These are phyloP conservation scores for Perkinsus chesapeaki DNA, from an alignment of 169 alveolate species.

Conservation along the genomic window DNA sequence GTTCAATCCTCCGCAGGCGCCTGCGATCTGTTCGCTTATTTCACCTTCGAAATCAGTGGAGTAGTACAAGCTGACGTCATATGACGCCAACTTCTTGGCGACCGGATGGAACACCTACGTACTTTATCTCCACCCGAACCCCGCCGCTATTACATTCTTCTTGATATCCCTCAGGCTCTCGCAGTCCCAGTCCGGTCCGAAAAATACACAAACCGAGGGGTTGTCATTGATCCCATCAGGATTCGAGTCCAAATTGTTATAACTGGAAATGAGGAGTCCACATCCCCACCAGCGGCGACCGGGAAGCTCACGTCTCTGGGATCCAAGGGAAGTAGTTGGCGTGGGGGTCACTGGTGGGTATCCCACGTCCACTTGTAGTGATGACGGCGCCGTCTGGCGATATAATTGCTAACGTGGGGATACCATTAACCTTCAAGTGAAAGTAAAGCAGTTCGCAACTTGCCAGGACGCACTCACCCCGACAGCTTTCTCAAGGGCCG, in stretches of 20 bases:
- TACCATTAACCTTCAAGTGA: background rate
- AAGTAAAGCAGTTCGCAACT: background rate
- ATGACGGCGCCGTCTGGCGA: background rate
- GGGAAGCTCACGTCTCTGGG: background rate
- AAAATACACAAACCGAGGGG: background rate
- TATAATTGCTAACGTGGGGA: background rate
- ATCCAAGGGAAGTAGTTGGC: background rate
- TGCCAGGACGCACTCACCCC: background rate
- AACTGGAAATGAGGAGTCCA: background rate
- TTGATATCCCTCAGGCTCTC: background rate
- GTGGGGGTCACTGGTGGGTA: background rate
- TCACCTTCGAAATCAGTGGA: background rate
- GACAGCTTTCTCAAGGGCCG: conserved; percentile 5
- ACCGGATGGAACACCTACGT: background rate
- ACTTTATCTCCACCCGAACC: too few relatives aligned
- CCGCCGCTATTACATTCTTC: background rate
- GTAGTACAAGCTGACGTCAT: background rate
- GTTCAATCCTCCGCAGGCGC: background rate
- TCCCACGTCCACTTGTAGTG: background rate
- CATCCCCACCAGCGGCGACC: too few relatives aligned
- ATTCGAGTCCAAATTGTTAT: background rate
- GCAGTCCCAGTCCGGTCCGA: background rate
- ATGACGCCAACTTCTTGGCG: background rate
- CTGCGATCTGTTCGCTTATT: background rate
- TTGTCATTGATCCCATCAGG: background rate